Evolutionary conservation across 768 basidiomycete genomes (phyloP).

Genomic region (Steccherinum ochraceum): DNA sequence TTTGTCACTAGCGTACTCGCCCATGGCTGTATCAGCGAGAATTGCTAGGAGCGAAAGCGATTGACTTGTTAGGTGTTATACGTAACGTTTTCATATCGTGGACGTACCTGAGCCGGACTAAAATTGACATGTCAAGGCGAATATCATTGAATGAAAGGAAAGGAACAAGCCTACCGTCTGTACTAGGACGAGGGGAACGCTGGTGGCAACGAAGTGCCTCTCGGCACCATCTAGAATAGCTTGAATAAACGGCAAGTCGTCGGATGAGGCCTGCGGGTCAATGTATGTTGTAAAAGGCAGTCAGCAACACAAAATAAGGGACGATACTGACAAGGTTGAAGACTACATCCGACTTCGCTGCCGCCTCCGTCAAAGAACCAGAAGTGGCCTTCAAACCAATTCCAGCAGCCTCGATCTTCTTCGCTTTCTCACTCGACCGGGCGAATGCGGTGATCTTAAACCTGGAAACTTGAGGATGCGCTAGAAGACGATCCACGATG

Average conservation of each 20-base stretch:
- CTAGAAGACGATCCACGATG: conserved; percentile 40
- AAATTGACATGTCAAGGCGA: not conserved
- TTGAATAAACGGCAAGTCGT: not conserved
- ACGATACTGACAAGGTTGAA: conserved; percentile 13
- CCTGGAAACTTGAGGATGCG: conserved; percentile 32
- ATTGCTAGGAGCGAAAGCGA: not conserved
- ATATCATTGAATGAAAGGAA: not conserved
- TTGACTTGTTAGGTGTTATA: not conserved
- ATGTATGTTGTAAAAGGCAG: not conserved
- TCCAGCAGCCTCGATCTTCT: conserved; percentile 8
- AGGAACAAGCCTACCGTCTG: not conserved
- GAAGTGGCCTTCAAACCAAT: conserved; percentile 15
- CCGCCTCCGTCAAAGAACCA: conserved; percentile 29
- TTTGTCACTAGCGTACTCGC: not conserved
- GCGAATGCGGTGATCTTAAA: conserved; percentile 42
- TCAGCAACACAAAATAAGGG: not conserved
- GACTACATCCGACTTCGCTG: conserved; percentile 37
- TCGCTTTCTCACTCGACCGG: conserved; percentile 33
- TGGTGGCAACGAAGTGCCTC: not conserved
- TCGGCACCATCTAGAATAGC: not conserved
- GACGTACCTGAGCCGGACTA: not conserved
- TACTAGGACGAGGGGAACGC: not conserved
- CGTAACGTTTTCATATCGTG: not conserved
- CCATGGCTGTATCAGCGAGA: not conserved
- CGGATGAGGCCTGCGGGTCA: not conserved